Evolutionary conservation across 2,329 filamentous ascomycete species (phyloP), one percentile per base, ranked within the genome.

Genomic region (Ophiostoma piceae): DNA sequence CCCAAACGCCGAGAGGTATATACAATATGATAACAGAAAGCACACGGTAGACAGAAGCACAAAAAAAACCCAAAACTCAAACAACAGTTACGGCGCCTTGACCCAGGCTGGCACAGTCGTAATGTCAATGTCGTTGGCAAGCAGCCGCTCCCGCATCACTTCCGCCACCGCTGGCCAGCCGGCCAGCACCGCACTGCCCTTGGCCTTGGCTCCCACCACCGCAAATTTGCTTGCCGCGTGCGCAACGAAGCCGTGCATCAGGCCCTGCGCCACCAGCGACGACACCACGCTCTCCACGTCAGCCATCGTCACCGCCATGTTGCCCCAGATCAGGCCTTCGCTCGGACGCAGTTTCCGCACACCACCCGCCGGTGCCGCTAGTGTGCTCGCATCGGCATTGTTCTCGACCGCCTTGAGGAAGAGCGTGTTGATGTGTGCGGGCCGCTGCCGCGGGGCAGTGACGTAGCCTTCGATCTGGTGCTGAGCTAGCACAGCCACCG

Each of bases 191-290:
- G 89, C 85, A 32, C 87, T 85, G 4, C 85, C 86, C 73, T 85
- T 86, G 71, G 84, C 84, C 81, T 89, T 90, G 32, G 91, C 88
- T 2, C 94, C 93, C 68, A 90, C 87, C 62, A 97, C 91, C 14
- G 92, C 93, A 76, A 97, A 93, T 67, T 91, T 88, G 62, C 85
- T 85, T 76, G 89, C 88, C 35, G 85, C 85, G 75, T 96, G 92
- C 19, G 91, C 91, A 37, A 97, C 85, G 76, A 94, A 97, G 1
- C 94, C 94, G 74, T 90, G 88, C 77, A 97, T 83, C 32, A 97
- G 82, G 0, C 91, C 92, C 78, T 96, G 92, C 67, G 90, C 87
- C 26, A 96, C 86, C 14, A 97, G 84, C 12, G 89, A 89, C 0
- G 91, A 87, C 14, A 96, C 84, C 67, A 92, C 88, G 64, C 88